Percentiles rank a stretch among this genome's conserved stretches.
phyloP scores from a whole-genome alignment of 108 stramenopile genomes.

The Epipyxis sp. region DNA sequence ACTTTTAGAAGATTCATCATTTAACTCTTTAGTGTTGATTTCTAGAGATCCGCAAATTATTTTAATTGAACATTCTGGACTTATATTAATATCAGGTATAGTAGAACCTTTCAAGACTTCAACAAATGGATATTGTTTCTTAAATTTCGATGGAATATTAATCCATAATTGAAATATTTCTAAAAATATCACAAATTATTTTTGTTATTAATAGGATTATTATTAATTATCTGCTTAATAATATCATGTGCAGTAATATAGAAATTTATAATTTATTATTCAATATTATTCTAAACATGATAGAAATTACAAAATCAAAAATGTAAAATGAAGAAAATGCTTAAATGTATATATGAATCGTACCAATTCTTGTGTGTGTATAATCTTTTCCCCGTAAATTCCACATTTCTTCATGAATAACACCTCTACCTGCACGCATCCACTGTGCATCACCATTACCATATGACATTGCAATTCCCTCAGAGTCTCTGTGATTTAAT shows the following conservation, averaged over 20 bases:
- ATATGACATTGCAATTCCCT: conserved; percentile 66
- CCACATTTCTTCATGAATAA: conserved; percentile 85
- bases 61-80: not conserved
- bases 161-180: conserved; percentile 81
- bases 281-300: too few relatives aligned
- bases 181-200: too few relatives aligned
- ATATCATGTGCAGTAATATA: too few relatives aligned
- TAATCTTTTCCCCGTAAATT: conserved; percentile 47
- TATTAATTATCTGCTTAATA: too few relatives aligned
- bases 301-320: too few relatives aligned
- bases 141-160: conserved; percentile 56
- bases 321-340: too few relatives aligned
- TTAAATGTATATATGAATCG: too few relatives aligned
- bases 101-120: not conserved
- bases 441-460: conserved; percentile 66
- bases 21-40: too few relatives aligned
- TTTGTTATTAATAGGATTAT: too few relatives aligned
- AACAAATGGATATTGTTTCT: not conserved
- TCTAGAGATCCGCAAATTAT: not conserved
- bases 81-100: not conserved
- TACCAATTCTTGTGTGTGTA: conserved; percentile 41
- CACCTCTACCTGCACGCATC: conserved; percentile 70
- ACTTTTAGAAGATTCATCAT: too few relatives aligned
- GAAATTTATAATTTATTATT: too few relatives aligned
- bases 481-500: conserved; percentile 71